phyloP scores from a whole-genome alignment of 495 filamentous ascomycete species.

The Penicillium canescens region DNA sequence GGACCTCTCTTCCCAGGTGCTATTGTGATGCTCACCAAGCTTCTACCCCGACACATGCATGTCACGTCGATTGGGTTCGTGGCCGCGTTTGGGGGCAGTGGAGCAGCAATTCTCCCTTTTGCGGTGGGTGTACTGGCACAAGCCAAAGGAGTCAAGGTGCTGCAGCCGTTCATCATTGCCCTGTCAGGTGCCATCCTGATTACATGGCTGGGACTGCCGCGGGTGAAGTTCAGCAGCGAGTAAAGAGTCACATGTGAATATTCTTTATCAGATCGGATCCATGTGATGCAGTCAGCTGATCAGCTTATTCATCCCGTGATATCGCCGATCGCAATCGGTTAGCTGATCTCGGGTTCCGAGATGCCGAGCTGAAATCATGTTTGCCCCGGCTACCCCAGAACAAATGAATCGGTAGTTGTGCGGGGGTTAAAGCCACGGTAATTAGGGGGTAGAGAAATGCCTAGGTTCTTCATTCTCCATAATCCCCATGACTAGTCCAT shows the following conservation, averaged over 20 bases:
- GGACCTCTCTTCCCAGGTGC: conserved; percentile 71
- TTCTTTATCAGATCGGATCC: conserved; percentile 14
- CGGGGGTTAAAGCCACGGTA: neutral
- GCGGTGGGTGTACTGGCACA: conserved; percentile 83
- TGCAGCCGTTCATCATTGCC: conserved; percentile 75
- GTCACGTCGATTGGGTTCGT: conserved; percentile 83
- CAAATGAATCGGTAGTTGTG: neutral
- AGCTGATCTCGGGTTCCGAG: conserved; percentile 1
- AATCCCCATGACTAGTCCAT: no score
- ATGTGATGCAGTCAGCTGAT: neutral
- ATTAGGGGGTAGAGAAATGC: no score
- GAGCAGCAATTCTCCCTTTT: conserved; percentile 81
- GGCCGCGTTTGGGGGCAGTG: conserved; percentile 75
- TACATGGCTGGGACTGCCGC: conserved; percentile 53
- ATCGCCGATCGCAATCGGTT: neutral
- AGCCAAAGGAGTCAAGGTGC: conserved; percentile 71
- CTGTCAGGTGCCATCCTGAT: conserved; percentile 59
- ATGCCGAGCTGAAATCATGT: neutral
- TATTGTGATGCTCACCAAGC: conserved; percentile 77
- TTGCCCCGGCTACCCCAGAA: conserved; percentile 2
- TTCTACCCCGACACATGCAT: conserved; percentile 75
- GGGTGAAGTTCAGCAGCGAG: conserved; percentile 22
- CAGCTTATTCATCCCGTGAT: no score
- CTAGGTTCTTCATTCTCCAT: no score
- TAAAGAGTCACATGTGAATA: conserved; percentile 11